Evolutionary conservation across 2,329 filamentous ascomycete genomes (phyloP), one percentile per base, ranked within the genome.

Genomic region (Colletotrichum sp.): DNA sequence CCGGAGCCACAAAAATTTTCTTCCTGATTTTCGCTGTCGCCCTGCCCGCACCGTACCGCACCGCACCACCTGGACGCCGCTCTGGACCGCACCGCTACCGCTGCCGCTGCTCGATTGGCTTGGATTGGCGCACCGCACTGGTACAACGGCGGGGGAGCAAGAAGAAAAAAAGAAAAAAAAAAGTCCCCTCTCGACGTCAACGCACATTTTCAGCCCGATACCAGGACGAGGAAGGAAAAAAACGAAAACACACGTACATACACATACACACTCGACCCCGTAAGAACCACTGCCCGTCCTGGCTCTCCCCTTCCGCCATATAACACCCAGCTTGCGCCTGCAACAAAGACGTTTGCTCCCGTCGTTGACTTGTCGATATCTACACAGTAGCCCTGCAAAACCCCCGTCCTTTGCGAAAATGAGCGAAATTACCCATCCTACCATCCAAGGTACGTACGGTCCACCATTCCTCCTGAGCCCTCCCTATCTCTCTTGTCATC

Each of bases 371-470:
- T 65, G 60, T 76, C 74, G 71, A 71, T 63, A 71, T 71, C 66
- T 75, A 52, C 52, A 65, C 68, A 55, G 65, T 55, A 76, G 30
- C 65, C 71, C 66, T 67, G 60, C 72, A 28, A 63, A 69, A 28
- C 67, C 71, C 65, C 71, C 65, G 65, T 72, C 68, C 66, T 72
- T 55, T 76, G 61, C 65, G 76, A 86, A 83, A 80, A 91, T 90
- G 89, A 85, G 86, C 79, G 90, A 91, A 79, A 89, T 91, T 81
- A 86, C 86, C 74, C 90, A 91, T 86, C 84, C 84, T 81, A 91
- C 90, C 82, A 91, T 91, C 85, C 86, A 91, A 85, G 89, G 90
- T 91, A 86, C 77, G 88, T 87, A 34, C 34, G 72, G 67, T 66
- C 72, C 71, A 68, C 70, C 52, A 44, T 72, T 76, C 39, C 25